Conservation (phyloP, 331 rosid species). For the Spiraea crenata region DNA sequence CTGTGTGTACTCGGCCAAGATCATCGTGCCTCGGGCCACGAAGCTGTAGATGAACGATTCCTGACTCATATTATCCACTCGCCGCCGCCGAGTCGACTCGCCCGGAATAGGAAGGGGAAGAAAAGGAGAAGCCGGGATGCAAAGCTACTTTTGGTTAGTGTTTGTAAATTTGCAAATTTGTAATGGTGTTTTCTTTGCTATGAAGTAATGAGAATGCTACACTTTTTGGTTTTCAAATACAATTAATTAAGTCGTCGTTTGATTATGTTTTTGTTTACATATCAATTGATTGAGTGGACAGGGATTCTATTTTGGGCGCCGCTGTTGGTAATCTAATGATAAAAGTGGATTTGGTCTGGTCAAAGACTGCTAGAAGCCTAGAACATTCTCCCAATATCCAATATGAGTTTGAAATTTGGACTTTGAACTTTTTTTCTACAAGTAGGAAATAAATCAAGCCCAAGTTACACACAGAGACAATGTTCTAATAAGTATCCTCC, state of each 20-base stretch:
- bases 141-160: not conserved
- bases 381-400: too few relatives aligned
- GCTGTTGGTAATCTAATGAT: not conserved
- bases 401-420: too few relatives aligned
- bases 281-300: not conserved
- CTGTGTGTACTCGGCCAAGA: slow-evolving; percentile 85
- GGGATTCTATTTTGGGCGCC: not conserved
- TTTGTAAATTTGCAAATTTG: too few relatives aligned
- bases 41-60: slow-evolving; percentile 85
- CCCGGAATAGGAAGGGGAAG: not conserved
- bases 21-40: slow-evolving; percentile 82
- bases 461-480: too few relatives aligned
- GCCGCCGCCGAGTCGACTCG: slow-evolving; percentile 19
- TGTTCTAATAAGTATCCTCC: too few relatives aligned
- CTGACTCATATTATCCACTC: slow-evolving; percentile 51
- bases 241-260: too few relatives aligned
- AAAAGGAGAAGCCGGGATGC: not conserved
- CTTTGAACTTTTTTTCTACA: too few relatives aligned
- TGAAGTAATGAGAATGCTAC: slow-evolving; percentile 14
- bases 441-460: too few relatives aligned
- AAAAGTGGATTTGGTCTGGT: not conserved
- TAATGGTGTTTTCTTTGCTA: slow-evolving; percentile 15
- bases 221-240: too few relatives aligned
- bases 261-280: too few relatives aligned
- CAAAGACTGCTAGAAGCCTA: too few relatives aligned